phyloP scores from a whole-genome alignment of 805 yeast genomes.

The Nakazawaea laoshanensis region DNA sequence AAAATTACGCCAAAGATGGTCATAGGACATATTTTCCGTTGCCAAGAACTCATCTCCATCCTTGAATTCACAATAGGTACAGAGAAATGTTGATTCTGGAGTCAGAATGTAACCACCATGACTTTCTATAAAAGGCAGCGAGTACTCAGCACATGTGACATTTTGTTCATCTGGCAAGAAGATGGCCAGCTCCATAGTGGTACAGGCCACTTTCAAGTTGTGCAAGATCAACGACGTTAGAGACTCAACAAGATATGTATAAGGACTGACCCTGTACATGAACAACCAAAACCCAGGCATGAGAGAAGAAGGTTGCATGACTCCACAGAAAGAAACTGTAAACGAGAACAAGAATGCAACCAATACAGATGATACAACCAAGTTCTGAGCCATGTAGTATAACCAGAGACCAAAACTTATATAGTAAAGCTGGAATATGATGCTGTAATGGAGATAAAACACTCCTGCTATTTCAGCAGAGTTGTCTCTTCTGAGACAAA shows the following conservation, averaged over 20 bases:
- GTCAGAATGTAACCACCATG: conserved; percentile 33
- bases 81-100: conserved; percentile 18
- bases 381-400: conserved; percentile 26
- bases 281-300: conserved; percentile 29
- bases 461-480: conserved; percentile 41
- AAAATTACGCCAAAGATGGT: conserved; percentile 59
- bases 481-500: conserved; percentile 33
- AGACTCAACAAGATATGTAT: conserved; percentile 51
- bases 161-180: conserved; percentile 17
- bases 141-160: conserved; percentile 35
- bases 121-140: conserved; percentile 20
- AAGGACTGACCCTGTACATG: conserved; percentile 59
- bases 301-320: conserved; percentile 28
- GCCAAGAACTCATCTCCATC: conserved; percentile 23
- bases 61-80: conserved; percentile 26
- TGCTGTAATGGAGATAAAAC: conserved; percentile 34
- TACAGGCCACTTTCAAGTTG: background rate
- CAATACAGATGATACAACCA: conserved; percentile 14
- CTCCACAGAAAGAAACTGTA: conserved; percentile 18
- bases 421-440: conserved; percentile 42
- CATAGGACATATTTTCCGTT: conserved; percentile 25
- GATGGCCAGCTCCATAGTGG: background rate
- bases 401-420: conserved; percentile 38
- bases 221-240: conserved; percentile 30
- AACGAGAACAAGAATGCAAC: conserved; percentile 1